phyloP scores from a whole-genome alignment of 2,329 filamentous ascomycete species.

The Penicillium nordicum region DNA sequence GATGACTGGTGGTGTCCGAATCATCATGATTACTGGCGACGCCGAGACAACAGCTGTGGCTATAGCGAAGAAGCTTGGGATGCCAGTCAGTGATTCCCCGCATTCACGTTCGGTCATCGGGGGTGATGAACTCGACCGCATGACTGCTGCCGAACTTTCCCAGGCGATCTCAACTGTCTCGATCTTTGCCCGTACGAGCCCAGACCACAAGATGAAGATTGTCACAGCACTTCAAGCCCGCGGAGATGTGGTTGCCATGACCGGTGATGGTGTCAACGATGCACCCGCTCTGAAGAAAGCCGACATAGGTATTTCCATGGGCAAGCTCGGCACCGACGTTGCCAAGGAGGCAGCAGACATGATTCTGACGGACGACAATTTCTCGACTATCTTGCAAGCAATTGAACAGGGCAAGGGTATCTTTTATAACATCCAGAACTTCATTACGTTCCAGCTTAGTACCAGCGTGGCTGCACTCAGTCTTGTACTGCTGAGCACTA shows the following conservation, averaged over 20 bases:
- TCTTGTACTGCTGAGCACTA: slow-evolving; percentile 87
- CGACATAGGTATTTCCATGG: slow-evolving; percentile 98
- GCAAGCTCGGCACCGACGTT: slow-evolving; percentile 88
- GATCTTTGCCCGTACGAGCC: slow-evolving; percentile 93
- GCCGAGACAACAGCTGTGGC: slow-evolving; percentile 91
- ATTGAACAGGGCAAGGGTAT: slow-evolving; percentile 99
- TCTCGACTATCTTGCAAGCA: slow-evolving; percentile 83
- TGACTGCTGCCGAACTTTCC: slow-evolving; percentile 81
- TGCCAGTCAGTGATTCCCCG: slow-evolving; percentile 67
- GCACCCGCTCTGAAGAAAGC: slow-evolving; percentile 94
- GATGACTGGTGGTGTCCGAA: slow-evolving; percentile 90
- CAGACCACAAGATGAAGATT: slow-evolving; percentile 98
- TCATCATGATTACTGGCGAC: slow-evolving; percentile 99
- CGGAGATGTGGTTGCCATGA: slow-evolving; percentile 98
- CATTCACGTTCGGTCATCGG: slow-evolving; percentile 65
- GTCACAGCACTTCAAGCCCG: slow-evolving; percentile 84
- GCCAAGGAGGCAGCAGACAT: slow-evolving; percentile 93
- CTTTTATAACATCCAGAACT: slow-evolving; percentile 99
- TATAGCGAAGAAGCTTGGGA: slow-evolving; percentile 91
- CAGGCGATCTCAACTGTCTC: slow-evolving; percentile 83
- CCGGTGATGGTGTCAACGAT: slow-evolving; percentile 96
- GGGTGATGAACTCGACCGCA: slow-evolving; percentile 88
- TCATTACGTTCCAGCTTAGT: slow-evolving; percentile 95
- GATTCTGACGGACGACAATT: slow-evolving; percentile 84
- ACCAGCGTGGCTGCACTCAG: slow-evolving; percentile 92